These are phyloP conservation scores for Lentinula detonsa DNA, from an alignment of 768 basidiomycete species.

Conservation along the genomic window DNA sequence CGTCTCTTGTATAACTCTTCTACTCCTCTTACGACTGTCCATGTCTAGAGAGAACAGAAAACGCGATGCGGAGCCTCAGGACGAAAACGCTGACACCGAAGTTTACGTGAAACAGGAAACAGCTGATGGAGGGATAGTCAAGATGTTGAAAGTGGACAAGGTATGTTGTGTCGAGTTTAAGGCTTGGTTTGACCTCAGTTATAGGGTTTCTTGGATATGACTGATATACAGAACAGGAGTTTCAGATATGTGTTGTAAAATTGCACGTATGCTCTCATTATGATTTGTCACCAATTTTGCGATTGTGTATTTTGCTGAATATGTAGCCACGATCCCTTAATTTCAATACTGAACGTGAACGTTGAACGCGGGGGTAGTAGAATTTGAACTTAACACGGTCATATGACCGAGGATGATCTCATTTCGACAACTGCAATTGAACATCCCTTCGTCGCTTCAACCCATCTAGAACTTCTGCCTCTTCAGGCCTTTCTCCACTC, in stretches of 20 bases:
- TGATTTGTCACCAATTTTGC: too few species aligned
- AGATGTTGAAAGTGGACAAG: not conserved
- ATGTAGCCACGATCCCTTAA: too few species aligned
- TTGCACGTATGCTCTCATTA: too few species aligned
- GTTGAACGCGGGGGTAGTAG: too few species aligned
- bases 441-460: not conserved
- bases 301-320: too few species aligned
- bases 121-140: not conserved
- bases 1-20: constrained; percentile 36
- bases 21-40: constrained; percentile 40
- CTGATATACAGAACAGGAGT: not conserved
- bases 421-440: not conserved
- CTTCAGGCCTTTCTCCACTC: not conserved
- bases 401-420: too few species aligned
- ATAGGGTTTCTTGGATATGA: not conserved
- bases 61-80: constrained; percentile 49
- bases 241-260: not conserved
- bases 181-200: not conserved
- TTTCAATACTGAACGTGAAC: too few species aligned
- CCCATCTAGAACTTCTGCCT: not conserved
- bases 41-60: constrained; percentile 57
- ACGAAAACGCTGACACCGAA: constrained; percentile 13
- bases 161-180: not conserved
- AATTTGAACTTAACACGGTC: too few species aligned
- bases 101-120: constrained; percentile 16